Percentiles rank a stretch among this genome's conserved stretches.
phyloP scores from a whole-genome alignment of 2,329 filamentous ascomycete species.

The Trichoderma cornu-damae region DNA sequence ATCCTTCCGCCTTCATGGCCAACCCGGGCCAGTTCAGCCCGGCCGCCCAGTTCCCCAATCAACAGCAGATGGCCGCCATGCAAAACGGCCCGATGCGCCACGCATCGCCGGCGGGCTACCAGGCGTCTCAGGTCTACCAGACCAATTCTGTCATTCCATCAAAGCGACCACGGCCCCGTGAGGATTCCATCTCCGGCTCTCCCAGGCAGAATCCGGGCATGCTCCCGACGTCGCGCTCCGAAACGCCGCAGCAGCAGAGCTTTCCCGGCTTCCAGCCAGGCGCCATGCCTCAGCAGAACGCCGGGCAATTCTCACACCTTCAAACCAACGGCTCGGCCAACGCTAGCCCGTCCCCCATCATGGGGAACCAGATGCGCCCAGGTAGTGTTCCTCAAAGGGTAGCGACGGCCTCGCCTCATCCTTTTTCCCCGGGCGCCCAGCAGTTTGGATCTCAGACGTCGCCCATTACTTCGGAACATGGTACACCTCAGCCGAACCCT shows the following conservation, averaged over 20 bases:
- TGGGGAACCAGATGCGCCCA: conserved; percentile 71
- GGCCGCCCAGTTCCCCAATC: conserved; percentile 49
- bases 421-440: conserved; percentile 72
- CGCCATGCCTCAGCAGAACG: conserved; percentile 56
- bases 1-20: conserved; percentile 59
- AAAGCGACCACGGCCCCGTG: conserved; percentile 74
- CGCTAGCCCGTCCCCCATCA: conserved; percentile 87
- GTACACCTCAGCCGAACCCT: conserved; percentile 68
- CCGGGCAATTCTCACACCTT: conserved; percentile 72
- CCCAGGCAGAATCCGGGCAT: conserved; percentile 70
- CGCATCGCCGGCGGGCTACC: conserved; percentile 62
- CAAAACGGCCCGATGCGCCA: conserved; percentile 82
- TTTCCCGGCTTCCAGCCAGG: conserved; percentile 66
- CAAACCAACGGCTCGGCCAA: conserved; percentile 75
- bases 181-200: conserved; percentile 80
- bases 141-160: conserved; percentile 83
- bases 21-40: conserved; percentile 57
- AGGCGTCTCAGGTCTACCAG: conserved; percentile 55
- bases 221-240: conserved; percentile 77
- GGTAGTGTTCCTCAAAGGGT: conserved; percentile 73
- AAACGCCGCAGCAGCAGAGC: conserved; percentile 77
- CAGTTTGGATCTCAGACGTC: conserved; percentile 69
- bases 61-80: conserved; percentile 56
- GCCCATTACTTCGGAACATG: conserved; percentile 70
- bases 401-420: conserved; percentile 86